These are phyloP conservation scores for Fusarium pseudonygamai DNA, from an alignment of 2,329 filamentous ascomycete species.

Conservation along the genomic window DNA sequence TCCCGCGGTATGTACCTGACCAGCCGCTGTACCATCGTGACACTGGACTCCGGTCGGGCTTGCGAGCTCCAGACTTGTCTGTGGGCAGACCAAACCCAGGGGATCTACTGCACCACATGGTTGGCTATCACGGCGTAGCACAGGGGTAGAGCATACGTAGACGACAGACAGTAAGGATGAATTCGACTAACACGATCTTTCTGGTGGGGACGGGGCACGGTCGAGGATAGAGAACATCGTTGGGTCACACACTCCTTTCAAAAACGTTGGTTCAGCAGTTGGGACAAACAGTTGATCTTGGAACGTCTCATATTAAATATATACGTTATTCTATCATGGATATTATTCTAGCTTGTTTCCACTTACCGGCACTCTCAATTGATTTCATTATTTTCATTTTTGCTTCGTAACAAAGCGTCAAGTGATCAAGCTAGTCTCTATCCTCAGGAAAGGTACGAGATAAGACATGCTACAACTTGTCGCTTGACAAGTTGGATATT, in stretches of 20 bases:
- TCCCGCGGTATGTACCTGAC: conserved; percentile 17
- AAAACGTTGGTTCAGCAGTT: not conserved
- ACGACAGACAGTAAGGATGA: not conserved
- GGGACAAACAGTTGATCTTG: not conserved
- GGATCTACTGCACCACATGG: conserved; percentile 3
- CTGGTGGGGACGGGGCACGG: not conserved
- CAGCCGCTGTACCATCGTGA: not conserved
- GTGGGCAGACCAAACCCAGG: not conserved
- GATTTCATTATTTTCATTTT: not conserved
- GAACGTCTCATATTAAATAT: not conserved
- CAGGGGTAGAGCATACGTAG: not conserved
- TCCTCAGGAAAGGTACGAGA: not conserved
- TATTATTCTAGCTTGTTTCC: not conserved
- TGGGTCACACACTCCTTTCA: conserved; percentile 23
- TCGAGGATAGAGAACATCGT: not conserved
- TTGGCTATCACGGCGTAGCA: conserved; percentile 15
- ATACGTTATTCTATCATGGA: conserved; percentile 33
- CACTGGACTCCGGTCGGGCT: not conserved
- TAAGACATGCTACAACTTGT: not conserved
- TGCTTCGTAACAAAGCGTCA: not conserved
- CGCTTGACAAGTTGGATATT: conserved; percentile 2
- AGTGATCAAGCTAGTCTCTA: not conserved
- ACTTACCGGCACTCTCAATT: conserved; percentile 4
- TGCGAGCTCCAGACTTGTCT: conserved; percentile 18
- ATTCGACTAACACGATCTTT: not conserved